A percentile compares a stretch with the other conserved stretches of the same genome.
These are phyloP conservation scores for Trichoderma citrinoviride DNA, from an alignment of 2,329 filamentous ascomycete genomes.

Conservation along the genomic window DNA sequence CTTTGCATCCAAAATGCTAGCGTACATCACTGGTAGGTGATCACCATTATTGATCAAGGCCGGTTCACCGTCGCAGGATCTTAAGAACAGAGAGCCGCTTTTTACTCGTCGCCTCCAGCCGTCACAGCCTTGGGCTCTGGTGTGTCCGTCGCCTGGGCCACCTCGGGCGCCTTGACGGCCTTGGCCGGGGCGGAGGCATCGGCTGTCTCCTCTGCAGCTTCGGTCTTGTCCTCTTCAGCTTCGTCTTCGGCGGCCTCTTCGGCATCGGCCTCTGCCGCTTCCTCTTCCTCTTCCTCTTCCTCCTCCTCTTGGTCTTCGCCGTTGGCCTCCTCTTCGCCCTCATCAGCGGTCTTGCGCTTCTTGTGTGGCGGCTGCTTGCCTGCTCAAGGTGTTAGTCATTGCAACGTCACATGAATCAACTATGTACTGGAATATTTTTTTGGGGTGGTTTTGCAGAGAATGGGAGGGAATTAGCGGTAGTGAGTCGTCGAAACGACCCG, in stretches of 20 bases:
- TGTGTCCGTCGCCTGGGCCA: slow-evolving; percentile 25
- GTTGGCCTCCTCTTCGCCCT: slow-evolving; percentile 33
- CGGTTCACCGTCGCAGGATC: too few species aligned
- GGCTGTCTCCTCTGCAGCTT: slow-evolving; percentile 24
- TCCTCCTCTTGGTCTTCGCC: slow-evolving; percentile 30
- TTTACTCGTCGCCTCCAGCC: slow-evolving; percentile 33
- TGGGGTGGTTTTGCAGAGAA: neutral
- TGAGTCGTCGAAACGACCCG: neutral
- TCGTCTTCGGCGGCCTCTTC: slow-evolving; percentile 26
- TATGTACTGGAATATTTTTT: neutral
- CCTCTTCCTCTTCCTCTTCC: slow-evolving; percentile 29
- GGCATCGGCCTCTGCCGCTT: slow-evolving; percentile 26
- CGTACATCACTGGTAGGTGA: too few species aligned
- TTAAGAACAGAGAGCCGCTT: neutral
- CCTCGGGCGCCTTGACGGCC: slow-evolving; percentile 31
- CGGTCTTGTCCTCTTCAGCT: slow-evolving; percentile 15
- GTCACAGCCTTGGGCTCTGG: slow-evolving; percentile 32
- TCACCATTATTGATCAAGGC: too few species aligned
- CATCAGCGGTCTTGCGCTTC: slow-evolving; percentile 48
- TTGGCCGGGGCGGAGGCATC: slow-evolving; percentile 29
- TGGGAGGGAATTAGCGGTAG: neutral
- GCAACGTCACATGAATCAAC: neutral
- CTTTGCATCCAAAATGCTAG: too few species aligned
- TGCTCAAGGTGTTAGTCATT: neutral
- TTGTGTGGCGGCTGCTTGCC: slow-evolving; percentile 48